Percentiles rank a stretch among this genome's conserved stretches.
These are phyloP conservation scores for Rugiboletus extremiorientalis DNA, from an alignment of 1,284 basidiomycete species.

Conservation along the genomic window DNA sequence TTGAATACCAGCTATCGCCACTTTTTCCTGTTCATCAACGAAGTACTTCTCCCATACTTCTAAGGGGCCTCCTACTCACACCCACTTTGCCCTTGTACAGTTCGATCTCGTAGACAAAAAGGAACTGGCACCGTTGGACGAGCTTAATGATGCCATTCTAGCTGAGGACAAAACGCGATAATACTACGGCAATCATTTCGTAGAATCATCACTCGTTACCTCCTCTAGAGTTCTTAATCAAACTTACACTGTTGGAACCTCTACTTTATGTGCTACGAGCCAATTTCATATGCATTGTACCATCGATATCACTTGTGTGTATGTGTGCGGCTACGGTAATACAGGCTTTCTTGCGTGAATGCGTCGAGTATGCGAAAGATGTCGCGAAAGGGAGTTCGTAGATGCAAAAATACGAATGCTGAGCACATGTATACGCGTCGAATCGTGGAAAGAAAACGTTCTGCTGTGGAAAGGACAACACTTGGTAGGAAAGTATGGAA, in stretches of 20 bases:
- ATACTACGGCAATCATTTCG: neutral
- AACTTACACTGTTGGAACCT: neutral
- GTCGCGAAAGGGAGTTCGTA: neutral
- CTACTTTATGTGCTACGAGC: neutral
- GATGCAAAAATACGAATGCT: slow-evolving; percentile 4
- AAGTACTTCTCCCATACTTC: slow-evolving; percentile 51
- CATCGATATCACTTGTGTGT: slow-evolving; percentile 13
- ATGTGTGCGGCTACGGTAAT: slow-evolving; percentile 6
- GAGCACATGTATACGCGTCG: slow-evolving; percentile 1
- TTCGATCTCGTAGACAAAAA: slow-evolving; percentile 98
- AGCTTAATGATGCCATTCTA: slow-evolving; percentile 95
- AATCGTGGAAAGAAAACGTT: neutral
- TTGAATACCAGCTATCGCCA: slow-evolving; percentile 99
- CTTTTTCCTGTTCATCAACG: slow-evolving; percentile 96
- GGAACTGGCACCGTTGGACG: slow-evolving; percentile 93
- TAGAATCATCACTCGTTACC: neutral
- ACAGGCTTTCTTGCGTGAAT: slow-evolving; percentile 10
- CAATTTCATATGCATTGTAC: slow-evolving; percentile 7
- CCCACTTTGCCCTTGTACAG: slow-evolving; percentile 39
- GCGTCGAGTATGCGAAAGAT: neutral
- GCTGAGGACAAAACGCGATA: slow-evolving; percentile 72
- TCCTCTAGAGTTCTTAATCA: neutral
- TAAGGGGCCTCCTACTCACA: slow-evolving; percentile 5
- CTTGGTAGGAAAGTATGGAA: neutral
- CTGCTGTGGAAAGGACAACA: neutral